Conservation (phyloP, 495 filamentous ascomycete species). For the Neurospora sp. region DNA sequence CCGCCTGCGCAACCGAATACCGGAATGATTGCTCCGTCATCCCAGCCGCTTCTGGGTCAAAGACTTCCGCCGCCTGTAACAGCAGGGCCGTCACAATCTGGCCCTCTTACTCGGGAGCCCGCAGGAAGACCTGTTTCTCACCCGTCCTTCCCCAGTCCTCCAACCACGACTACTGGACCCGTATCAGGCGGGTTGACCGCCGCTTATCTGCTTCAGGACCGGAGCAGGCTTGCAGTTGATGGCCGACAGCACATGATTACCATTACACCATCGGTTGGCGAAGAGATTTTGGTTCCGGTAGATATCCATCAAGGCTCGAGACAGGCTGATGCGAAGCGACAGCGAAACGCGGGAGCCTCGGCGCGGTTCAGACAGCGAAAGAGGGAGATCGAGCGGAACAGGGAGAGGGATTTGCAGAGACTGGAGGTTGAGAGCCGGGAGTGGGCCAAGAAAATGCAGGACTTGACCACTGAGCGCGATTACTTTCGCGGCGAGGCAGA, state of each 20-base stretch:
- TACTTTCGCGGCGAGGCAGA: slow-evolving; percentile 48
- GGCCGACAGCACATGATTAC: slow-evolving; percentile 33
- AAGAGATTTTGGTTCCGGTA: slow-evolving; percentile 51
- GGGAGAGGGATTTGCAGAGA: slow-evolving; percentile 52
- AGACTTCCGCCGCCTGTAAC: slow-evolving; percentile 12
- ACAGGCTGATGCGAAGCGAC: slow-evolving; percentile 80
- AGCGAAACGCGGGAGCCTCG: slow-evolving; percentile 89
- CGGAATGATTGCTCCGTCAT: slow-evolving; percentile 25
- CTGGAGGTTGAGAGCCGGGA: slow-evolving; percentile 50
- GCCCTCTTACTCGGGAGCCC: slow-evolving; percentile 12
- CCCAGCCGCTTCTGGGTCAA: slow-evolving; percentile 29
- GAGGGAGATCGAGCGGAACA: slow-evolving; percentile 80
- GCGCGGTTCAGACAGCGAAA: slow-evolving; percentile 78
- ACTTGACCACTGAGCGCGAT: slow-evolving; percentile 38
- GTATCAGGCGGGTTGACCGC: background rate
- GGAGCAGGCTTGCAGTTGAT: slow-evolving; percentile 22
- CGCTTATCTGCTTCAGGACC: slow-evolving; percentile 2
- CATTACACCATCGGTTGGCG: slow-evolving; percentile 31
- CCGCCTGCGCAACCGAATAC: slow-evolving; percentile 24
- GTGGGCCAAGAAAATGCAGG: slow-evolving; percentile 33
- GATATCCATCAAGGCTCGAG: slow-evolving; percentile 75
- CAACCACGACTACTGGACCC: background rate
- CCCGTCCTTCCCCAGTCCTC: background rate
- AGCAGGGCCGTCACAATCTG: slow-evolving; percentile 15
- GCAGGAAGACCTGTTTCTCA: slow-evolving; percentile 10